These are phyloP conservation scores for Aspergillus viridinutans DNA, from an alignment of 2,329 filamentous ascomycete genomes.

Conservation along the genomic window DNA sequence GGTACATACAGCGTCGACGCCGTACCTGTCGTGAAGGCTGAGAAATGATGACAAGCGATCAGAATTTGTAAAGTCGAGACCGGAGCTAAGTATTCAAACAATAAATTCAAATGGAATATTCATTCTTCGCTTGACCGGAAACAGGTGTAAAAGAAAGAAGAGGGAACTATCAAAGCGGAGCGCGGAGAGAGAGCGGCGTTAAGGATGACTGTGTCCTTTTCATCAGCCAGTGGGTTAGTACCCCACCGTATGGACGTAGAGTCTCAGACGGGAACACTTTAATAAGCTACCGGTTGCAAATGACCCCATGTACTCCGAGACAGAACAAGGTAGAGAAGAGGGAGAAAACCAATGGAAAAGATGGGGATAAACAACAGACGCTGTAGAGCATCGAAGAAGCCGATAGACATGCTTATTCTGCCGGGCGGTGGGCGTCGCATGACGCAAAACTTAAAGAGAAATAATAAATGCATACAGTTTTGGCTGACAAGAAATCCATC, in stretches of 20 bases:
- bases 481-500: not conserved
- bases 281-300: not conserved
- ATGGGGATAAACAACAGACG: not conserved
- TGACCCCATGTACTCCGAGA: not conserved
- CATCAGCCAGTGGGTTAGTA: not conserved
- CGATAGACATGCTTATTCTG: conserved; percentile 10
- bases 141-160: not conserved
- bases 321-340: not conserved
- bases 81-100: not conserved
- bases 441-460: conserved; percentile 5
- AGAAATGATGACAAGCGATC: not conserved
- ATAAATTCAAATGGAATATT: not conserved
- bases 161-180: not conserved
- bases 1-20: not conserved
- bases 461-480: not conserved
- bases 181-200: not conserved
- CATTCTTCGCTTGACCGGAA: not conserved
- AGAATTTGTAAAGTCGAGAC: not conserved
- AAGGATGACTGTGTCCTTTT: conserved; percentile 16
- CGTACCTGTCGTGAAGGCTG: not conserved
- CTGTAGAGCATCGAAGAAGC: not conserved
- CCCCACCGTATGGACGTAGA: too few relatives aligned
- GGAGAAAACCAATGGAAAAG: not conserved
- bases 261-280: not conserved
- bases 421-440: conserved; percentile 17